Conservation (phyloP, 768 basidiomycete genomes). For the Cubamyces sp. region DNA sequence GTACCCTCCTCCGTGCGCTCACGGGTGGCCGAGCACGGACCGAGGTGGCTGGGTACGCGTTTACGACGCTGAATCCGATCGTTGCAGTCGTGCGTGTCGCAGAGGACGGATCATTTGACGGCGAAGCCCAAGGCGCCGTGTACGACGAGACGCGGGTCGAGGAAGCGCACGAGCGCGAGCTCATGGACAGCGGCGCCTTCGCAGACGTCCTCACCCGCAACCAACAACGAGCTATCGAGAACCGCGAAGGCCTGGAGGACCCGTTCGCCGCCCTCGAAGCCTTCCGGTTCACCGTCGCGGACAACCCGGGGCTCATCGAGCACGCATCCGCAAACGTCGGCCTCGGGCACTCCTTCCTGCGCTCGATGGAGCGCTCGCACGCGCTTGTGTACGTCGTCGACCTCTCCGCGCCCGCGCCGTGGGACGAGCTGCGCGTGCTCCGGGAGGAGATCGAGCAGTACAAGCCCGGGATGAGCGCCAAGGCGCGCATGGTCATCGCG, state of each 20-base stretch:
- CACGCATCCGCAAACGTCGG: constrained; percentile 88
- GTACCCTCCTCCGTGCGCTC: constrained; percentile 86
- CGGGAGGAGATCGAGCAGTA: constrained; percentile 85
- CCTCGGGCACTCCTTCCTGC: constrained; percentile 90
- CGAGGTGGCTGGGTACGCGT: constrained; percentile 88
- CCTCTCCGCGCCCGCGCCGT: constrained; percentile 71
- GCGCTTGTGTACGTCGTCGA: constrained; percentile 94
- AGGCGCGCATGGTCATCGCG: constrained; percentile 82
- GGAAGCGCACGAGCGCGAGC: constrained; percentile 45
- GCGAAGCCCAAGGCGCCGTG: constrained; percentile 51
- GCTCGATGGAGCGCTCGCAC: constrained; percentile 89
- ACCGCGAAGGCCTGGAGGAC: constrained; percentile 7
- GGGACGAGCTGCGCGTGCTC: constrained; percentile 74
- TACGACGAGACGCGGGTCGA: constrained; percentile 73
- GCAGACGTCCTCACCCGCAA: constrained; percentile 57
- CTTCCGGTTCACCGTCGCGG: constrained; percentile 93
- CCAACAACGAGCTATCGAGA: constrained; percentile 33
- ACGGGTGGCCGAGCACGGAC: constrained; percentile 84
- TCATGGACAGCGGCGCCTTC: constrained; percentile 55
- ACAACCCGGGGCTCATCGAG: constrained; percentile 93
- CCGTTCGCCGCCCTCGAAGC: constrained; percentile 50
- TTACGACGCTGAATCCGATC: constrained; percentile 95
- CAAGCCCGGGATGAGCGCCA: constrained; percentile 74
- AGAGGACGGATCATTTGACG: constrained; percentile 77
- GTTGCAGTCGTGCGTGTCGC: constrained; percentile 87